Percentiles rank a stretch among this genome's conserved stretches.
phyloP scores from a whole-genome alignment of 2,329 filamentous ascomycete genomes.

The Neopestalotiopsis clavispora region DNA sequence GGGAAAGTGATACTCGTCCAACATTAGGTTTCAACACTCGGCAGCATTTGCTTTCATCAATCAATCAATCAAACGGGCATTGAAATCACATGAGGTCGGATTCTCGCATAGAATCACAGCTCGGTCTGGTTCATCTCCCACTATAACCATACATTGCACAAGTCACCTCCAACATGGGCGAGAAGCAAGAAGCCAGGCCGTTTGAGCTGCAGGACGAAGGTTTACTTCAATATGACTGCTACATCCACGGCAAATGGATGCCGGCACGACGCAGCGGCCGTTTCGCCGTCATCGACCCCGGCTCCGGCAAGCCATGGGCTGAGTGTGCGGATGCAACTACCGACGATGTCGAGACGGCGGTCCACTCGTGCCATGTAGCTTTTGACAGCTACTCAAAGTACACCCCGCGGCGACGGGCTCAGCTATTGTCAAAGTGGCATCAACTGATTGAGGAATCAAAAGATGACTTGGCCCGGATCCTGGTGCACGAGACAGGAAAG shows the following conservation, averaged over 20 bases:
- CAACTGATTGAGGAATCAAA: slow-evolving; percentile 17
- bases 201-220: slow-evolving; percentile 51
- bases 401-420: slow-evolving; percentile 40
- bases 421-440: slow-evolving; percentile 19
- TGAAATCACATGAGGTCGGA: background rate
- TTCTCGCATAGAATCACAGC: too few relatives aligned
- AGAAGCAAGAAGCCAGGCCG: slow-evolving; percentile 26
- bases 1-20: background rate
- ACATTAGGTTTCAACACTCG: background rate
- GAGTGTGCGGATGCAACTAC: slow-evolving; percentile 52
- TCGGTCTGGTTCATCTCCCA: too few relatives aligned
- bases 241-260: slow-evolving; percentile 53
- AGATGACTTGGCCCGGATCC: slow-evolving; percentile 18
- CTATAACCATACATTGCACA: too few relatives aligned
- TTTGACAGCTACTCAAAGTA: slow-evolving; percentile 44
- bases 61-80: background rate
- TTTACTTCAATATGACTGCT: slow-evolving; percentile 54
- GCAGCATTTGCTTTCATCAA: background rate
- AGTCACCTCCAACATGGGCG: background rate
- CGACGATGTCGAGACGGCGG: slow-evolving; percentile 44
- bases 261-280: slow-evolving; percentile 49
- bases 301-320: slow-evolving; percentile 54
- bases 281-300: slow-evolving; percentile 60
- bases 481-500: slow-evolving; percentile 60
- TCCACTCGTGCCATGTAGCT: slow-evolving; percentile 40